These are phyloP conservation scores for Penicillium olsonii DNA, from an alignment of 2,329 filamentous ascomycete species.

Conservation along the genomic window DNA sequence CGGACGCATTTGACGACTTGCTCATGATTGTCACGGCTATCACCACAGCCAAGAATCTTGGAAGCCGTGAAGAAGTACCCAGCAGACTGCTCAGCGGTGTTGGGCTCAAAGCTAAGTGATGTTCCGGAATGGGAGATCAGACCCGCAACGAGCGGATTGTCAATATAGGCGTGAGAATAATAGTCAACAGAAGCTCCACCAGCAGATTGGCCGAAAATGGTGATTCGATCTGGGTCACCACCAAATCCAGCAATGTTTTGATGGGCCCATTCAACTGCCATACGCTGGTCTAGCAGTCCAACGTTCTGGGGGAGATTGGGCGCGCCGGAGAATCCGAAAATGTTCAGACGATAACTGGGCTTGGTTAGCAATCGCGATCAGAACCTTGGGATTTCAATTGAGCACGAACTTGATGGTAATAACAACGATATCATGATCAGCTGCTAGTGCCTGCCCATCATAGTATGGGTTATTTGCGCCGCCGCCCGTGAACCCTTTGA, in stretches of 20 bases:
- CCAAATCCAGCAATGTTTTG: slow-evolving; percentile 55
- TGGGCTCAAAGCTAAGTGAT: slow-evolving; percentile 48
- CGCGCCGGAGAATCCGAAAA: slow-evolving; percentile 46
- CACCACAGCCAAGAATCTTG: slow-evolving; percentile 41
- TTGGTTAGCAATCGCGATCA: background rate
- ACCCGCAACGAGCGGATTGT: slow-evolving; percentile 41
- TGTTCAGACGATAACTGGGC: slow-evolving; percentile 39
- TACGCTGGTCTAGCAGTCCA: slow-evolving; percentile 55
- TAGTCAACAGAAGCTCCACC: slow-evolving; percentile 36
- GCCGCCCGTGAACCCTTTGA: slow-evolving; percentile 38
- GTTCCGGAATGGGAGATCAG: slow-evolving; percentile 42
- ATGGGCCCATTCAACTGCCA: slow-evolving; percentile 54
- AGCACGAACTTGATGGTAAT: slow-evolving; percentile 41
- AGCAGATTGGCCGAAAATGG: slow-evolving; percentile 51
- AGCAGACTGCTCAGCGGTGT: slow-evolving; percentile 35
- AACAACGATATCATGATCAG: slow-evolving; percentile 42
- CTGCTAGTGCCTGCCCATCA: slow-evolving; percentile 38
- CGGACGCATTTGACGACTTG: slow-evolving; percentile 44
- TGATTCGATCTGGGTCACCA: slow-evolving; percentile 50
- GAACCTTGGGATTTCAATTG: background rate
- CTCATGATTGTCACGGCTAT: slow-evolving; percentile 19
- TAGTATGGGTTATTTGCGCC: slow-evolving; percentile 40
- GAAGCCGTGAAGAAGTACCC: slow-evolving; percentile 49
- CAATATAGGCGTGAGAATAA: slow-evolving; percentile 34
- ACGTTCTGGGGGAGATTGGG: slow-evolving; percentile 43